Evolutionary conservation across 2,329 filamentous ascomycete species (phyloP).

Genomic region (Aureobasidium lini): DNA sequence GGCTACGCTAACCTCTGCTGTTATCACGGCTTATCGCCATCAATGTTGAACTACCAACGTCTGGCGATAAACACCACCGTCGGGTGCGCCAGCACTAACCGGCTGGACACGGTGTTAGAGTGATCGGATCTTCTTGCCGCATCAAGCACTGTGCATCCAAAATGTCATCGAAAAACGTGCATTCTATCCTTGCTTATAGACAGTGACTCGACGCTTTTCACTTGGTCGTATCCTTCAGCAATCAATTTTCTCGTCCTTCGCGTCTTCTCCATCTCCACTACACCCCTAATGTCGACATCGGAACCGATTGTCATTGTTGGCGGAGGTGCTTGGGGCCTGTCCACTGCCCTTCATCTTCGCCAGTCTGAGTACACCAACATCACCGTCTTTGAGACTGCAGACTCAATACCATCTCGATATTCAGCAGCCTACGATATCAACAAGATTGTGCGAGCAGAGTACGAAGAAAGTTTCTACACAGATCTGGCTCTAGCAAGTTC

Average conservation of each 20-base stretch:
- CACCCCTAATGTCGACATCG: not conserved
- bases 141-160: not conserved
- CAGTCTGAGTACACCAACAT: conserved; percentile 39
- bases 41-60: too few species aligned
- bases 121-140: not conserved
- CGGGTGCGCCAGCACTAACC: not conserved
- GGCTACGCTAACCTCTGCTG: not conserved
- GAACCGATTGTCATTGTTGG: conserved; percentile 26
- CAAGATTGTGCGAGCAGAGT: conserved; percentile 54
- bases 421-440: conserved; percentile 55
- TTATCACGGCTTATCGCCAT: not conserved
- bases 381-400: conserved; percentile 41
- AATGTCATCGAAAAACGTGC: not conserved
- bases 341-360: conserved; percentile 42
- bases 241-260: not conserved
- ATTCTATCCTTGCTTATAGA: not conserved
- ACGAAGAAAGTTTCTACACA: conserved; percentile 51
- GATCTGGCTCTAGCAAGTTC: conserved; percentile 41
- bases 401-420: conserved; percentile 40
- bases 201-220: not conserved
- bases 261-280: not conserved
- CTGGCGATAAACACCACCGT: too few species aligned
- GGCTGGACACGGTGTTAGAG: too few species aligned
- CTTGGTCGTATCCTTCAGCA: not conserved
- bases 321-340: conserved; percentile 45